A percentile compares a stretch with the other conserved stretches of the same genome.
Conservation (phyloP, 257 asterid genomes). For the Osmanthus fragrans region DNA sequence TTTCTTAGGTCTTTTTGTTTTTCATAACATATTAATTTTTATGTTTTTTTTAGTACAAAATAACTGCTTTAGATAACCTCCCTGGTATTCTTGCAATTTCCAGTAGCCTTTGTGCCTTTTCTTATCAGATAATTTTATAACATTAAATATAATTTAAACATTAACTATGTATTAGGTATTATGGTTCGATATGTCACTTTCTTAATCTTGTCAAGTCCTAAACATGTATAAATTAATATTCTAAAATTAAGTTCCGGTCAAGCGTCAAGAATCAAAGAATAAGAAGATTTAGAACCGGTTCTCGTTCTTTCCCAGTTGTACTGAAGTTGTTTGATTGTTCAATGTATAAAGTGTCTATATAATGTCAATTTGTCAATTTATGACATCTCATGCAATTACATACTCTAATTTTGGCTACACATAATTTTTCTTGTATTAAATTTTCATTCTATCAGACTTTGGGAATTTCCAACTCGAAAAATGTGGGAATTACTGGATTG, state of each 20-base stretch:
- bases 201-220: neutral
- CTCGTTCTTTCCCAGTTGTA: too few relatives aligned
- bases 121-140: too few relatives aligned
- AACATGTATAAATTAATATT: too few relatives aligned
- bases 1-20: neutral
- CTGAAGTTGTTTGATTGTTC: too few relatives aligned
- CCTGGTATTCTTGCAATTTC: neutral
- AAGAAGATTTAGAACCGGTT: too few relatives aligned
- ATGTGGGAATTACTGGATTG: slow-evolving; percentile 42
- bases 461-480: slow-evolving; percentile 41
- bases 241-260: too few relatives aligned
- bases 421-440: neutral
- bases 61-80: neutral
- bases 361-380: neutral
- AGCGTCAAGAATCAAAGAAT: too few relatives aligned
- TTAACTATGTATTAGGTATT: too few relatives aligned
- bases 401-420: neutral
- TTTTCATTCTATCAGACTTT: slow-evolving; percentile 36
- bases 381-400: neutral
- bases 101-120: neutral
- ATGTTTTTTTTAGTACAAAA: too few relatives aligned
- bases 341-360: too few relatives aligned
- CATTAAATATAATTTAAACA: too few relatives aligned
- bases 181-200: neutral
- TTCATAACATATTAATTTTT: neutral